phyloP scores from a whole-genome alignment of 2,329 filamentous ascomycete genomes.

The Dothistroma septosporum region DNA sequence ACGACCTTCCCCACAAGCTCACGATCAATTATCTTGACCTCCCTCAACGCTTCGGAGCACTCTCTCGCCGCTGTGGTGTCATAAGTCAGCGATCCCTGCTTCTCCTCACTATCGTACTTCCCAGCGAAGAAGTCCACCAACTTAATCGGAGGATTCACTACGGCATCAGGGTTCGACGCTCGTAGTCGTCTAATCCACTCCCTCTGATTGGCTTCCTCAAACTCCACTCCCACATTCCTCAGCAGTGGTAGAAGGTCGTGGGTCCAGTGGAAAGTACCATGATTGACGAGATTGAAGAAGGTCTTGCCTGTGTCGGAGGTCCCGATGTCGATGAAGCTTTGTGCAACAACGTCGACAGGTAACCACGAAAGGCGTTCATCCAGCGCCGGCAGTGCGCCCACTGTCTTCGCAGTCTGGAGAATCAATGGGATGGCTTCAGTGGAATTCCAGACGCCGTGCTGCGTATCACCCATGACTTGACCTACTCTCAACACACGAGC shows the following conservation, averaged over 20 bases:
- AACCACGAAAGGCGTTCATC: constrained; percentile 40
- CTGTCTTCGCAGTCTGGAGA: constrained; percentile 44
- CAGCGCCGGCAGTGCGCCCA: constrained; percentile 46
- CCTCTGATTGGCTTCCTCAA: constrained; percentile 41
- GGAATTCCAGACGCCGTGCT: constrained; percentile 47
- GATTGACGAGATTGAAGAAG: constrained; percentile 39
- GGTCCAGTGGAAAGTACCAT: constrained; percentile 49
- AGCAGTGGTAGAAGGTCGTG: constrained; percentile 52
- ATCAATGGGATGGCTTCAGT: constrained; percentile 51
- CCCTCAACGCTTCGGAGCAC: constrained; percentile 1
- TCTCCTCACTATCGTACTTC: constrained; percentile 26
- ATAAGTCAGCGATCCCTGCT: not conserved
- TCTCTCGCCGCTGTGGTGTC: constrained; percentile 5
- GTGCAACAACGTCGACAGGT: constrained; percentile 43
- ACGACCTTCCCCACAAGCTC: constrained; percentile 11
- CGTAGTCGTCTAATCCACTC: constrained; percentile 48
- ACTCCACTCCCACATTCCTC: constrained; percentile 43
- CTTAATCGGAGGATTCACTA: constrained; percentile 32
- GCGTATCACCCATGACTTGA: constrained; percentile 48
- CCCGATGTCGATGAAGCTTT: constrained; percentile 32
- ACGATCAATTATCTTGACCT: not conserved
- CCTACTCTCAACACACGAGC: constrained; percentile 35
- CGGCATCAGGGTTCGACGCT: constrained; percentile 40
- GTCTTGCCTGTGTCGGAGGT: not conserved
- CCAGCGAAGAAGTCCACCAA: constrained; percentile 31